A percentile compares a stretch with the other conserved stretches of the same genome.
phyloP scores from a whole-genome alignment of 2,329 filamentous ascomycete species.

The Fusarium sp. region DNA sequence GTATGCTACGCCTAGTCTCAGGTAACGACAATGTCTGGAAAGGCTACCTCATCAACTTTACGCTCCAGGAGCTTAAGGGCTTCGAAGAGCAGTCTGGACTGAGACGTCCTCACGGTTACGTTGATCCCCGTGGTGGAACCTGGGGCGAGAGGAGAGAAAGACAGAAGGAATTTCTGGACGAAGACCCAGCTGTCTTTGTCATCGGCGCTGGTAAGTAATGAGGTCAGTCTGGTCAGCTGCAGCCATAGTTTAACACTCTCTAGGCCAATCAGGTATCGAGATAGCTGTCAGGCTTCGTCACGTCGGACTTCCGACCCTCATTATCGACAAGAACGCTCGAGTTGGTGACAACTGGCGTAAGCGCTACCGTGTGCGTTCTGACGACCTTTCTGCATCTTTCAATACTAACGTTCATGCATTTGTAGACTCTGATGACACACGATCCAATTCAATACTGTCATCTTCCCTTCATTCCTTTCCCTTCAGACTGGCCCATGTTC shows the following conservation, averaged over 20 bases:
- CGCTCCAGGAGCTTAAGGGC: constrained; percentile 44
- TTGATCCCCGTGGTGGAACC: constrained; percentile 39
- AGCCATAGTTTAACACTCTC: not conserved
- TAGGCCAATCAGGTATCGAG: constrained; percentile 29
- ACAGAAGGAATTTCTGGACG: constrained; percentile 41
- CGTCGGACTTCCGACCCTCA: constrained; percentile 51
- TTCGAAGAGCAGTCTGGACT: constrained; percentile 22
- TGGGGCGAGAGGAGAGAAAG: constrained; percentile 49
- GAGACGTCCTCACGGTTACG: constrained; percentile 40
- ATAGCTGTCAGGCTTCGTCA: constrained; percentile 42
- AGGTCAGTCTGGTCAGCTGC: too few relatives aligned
- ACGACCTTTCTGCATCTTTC: fast-evolving
- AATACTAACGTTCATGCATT: not conserved
- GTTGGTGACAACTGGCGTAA: constrained; percentile 67
- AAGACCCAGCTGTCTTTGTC: constrained; percentile 56
- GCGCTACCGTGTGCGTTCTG: constrained; percentile 57
- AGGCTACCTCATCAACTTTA: constrained; percentile 46
- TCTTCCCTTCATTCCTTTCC: constrained; percentile 45
- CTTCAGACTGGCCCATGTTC: constrained; percentile 48
- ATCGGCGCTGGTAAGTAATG: constrained; percentile 22
- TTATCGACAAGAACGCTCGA: constrained; percentile 61
- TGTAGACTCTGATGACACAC: constrained; percentile 42
- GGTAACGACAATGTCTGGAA: constrained; percentile 37
- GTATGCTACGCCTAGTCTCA: constrained; percentile 18
- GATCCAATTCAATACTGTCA: constrained; percentile 41